Conservation (phyloP, 371 early-diverging fungal genomes). For the Haplosporangium sp. region DNA sequence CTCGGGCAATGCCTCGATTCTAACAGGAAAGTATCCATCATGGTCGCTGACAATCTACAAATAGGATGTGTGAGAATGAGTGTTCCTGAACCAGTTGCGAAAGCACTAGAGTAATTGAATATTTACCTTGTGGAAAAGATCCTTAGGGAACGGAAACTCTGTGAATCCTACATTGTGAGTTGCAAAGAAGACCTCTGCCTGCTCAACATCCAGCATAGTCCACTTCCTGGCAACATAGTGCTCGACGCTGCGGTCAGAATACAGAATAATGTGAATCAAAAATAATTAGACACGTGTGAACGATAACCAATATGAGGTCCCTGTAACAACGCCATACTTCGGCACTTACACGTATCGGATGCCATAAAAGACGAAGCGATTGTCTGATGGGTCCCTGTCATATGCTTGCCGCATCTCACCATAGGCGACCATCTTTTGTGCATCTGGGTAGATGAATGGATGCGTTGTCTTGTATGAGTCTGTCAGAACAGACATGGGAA, state of each 20-base stretch:
- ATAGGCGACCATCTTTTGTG: constrained; percentile 80
- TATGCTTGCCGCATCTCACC: constrained; percentile 78
- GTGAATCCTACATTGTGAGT: constrained; percentile 75
- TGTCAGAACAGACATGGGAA: constrained; percentile 70
- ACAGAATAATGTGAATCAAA: neutral
- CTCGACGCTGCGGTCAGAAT: constrained; percentile 60
- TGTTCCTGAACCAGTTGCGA: neutral
- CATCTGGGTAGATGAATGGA: constrained; percentile 73
- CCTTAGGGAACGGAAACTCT: constrained; percentile 78
- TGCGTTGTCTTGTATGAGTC: constrained; percentile 90
- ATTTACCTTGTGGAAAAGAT: constrained; percentile 74
- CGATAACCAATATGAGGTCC: neutral
- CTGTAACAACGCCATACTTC: too few species aligned
- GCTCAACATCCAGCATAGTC: constrained; percentile 73
- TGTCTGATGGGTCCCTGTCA: constrained; percentile 71
- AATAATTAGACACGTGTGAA: neutral
- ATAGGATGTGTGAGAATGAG: neutral
- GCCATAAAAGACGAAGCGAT: constrained; percentile 84
- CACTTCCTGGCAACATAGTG: constrained; percentile 70
- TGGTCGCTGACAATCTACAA: constrained; percentile 75
- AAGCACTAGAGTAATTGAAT: too few species aligned
- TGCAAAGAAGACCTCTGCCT: constrained; percentile 71
- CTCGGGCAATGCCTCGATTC: constrained; percentile 78
- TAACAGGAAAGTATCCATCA: constrained; percentile 84
- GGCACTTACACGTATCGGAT: constrained; percentile 71